Base-by-base conservation (phyloP, 176 grass and related monocot species). In the Rhynchospora breviuscula region DNA sequence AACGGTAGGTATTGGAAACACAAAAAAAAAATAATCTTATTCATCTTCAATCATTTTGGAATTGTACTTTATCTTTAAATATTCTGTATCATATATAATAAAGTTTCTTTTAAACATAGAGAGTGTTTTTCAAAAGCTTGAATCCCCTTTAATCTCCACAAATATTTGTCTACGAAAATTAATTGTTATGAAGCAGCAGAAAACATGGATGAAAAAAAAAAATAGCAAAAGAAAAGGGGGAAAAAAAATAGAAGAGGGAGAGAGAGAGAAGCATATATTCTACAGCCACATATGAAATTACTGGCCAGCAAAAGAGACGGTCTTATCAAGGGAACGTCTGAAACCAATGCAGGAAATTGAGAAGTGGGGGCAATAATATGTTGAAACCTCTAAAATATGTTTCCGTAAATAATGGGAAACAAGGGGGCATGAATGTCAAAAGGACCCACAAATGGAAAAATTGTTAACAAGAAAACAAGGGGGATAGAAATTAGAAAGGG, bases 371-470 rank as follows among this genome's bases (percentile, higher is more conserved):
- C 6, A 80, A 40, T 40, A 40, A 40, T 40, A 40, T 40, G 35
- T 40, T 40, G 35, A 40, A 5, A 2, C 35, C 35, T 40, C 35
- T n/a, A 64, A 66, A 64, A 66, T 10, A 65, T 26, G 0, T 9
- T 51, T 66, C 58, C 80, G 22, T 51, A 68, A 68, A 82, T 68
- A 82, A 52, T 54, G 62, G 62, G 10, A 82, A 82, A 53, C 33
- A 67, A 53, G 26, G 62, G 80, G 80, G 15, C 62, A 68, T 82
- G 43, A 68, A 68, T 82, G 80, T 82, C 78, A 80, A 82, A 82
- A 33, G 80, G 11, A 63, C 44, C 61, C 80, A 67, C 80, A 47
- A 65, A 12, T 15, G 47, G 61, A 53, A 67, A 82, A 52, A 46
- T 48, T 82, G 63, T 64, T 26, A 53, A 43, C 35, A 82, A 63